These are phyloP conservation scores for Neonectria faginata DNA, from an alignment of 2,329 filamentous ascomycete species.

Conservation along the genomic window DNA sequence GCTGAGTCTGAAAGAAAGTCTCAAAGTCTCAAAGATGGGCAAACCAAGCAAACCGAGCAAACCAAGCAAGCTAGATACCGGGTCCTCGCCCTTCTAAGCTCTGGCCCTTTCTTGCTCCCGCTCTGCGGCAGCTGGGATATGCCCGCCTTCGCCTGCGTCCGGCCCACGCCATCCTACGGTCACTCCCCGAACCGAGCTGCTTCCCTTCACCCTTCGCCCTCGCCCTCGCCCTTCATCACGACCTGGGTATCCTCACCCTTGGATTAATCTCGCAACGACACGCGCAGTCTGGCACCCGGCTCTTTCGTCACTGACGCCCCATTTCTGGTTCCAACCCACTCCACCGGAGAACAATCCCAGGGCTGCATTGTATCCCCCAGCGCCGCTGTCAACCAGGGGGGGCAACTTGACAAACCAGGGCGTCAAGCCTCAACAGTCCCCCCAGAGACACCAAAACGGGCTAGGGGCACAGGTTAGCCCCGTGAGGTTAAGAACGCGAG, in stretches of 20 bases:
- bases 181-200: constrained; percentile 10
- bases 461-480: constrained; percentile 16
- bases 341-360: constrained; percentile 10
- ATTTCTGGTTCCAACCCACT: constrained; percentile 10
- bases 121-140: constrained; percentile 33
- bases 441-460: constrained; percentile 13
- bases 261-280: constrained; percentile 19
- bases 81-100: constrained; percentile 25
- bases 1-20: not conserved
- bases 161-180: constrained; percentile 30
- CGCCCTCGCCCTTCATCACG: constrained; percentile 6
- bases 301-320: constrained; percentile 16
- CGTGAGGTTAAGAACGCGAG: constrained; percentile 25
- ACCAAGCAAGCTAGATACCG: constrained; percentile 34
- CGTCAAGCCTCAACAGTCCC: constrained; percentile 22
- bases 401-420: constrained; percentile 16
- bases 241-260: constrained; percentile 14
- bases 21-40: constrained; percentile 11
- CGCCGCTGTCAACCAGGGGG: constrained; percentile 16
- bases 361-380: not conserved
- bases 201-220: constrained; percentile 17
- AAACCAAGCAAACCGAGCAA: constrained; percentile 28
- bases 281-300: constrained; percentile 7
- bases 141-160: constrained; percentile 33
- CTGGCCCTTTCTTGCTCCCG: constrained; percentile 1